Evolutionary conservation across 2,329 filamentous ascomycete species (phyloP), one percentile per base, ranked within the genome.

Genomic region (Dothiorella sarmentorum): DNA sequence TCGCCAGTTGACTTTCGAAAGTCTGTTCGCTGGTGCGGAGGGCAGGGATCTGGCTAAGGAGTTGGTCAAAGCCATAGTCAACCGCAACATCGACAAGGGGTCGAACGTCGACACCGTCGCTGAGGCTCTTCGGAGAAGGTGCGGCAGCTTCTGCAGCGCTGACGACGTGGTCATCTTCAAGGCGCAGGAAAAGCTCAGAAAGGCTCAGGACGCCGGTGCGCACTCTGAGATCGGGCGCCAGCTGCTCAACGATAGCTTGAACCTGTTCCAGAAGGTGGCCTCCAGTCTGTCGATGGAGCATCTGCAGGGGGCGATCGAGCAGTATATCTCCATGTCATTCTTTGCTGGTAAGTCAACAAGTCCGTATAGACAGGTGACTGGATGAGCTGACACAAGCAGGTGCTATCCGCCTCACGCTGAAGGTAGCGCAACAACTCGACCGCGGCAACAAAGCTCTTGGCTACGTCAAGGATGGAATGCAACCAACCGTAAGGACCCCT

Each of bases 131-230:
- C 85, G 94, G 45, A 83, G 94, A 66, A 85, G 92, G 66, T 99
- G 94, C 66, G 95, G 94, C 62, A 97, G 89, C 74, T 99, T 99
- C 81, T 99, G 94, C 73, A 97, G 92, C 68, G 87, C 93, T 0
- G 93, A 99, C 63, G 94, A 99, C 76, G 94, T 97, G 1, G 86
- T 97, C 63, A 93, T 97, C 65, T 99, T 99, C 85, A 97, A 96
- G 75, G 94, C 94, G 0, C 93, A 97, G 71, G 94, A 99, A 73
- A 89, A 93, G 67, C 78, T 97, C 56, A 95, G 96, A 78, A 85
- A 90, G 65, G 93, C 93, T 1, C 86, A 87, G 2, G 92, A 97
- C 71, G 85, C 89, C 47, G 85, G 86, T 9, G 78, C 82, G 4
- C 90, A 91, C 67, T 85, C 85, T 3, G 93, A 92, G 65, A 80